A percentile compares a stretch with the other conserved stretches of the same genome.
phyloP scores from a whole-genome alignment of 257 asterid genomes.

The Solanum sejunctum region DNA sequence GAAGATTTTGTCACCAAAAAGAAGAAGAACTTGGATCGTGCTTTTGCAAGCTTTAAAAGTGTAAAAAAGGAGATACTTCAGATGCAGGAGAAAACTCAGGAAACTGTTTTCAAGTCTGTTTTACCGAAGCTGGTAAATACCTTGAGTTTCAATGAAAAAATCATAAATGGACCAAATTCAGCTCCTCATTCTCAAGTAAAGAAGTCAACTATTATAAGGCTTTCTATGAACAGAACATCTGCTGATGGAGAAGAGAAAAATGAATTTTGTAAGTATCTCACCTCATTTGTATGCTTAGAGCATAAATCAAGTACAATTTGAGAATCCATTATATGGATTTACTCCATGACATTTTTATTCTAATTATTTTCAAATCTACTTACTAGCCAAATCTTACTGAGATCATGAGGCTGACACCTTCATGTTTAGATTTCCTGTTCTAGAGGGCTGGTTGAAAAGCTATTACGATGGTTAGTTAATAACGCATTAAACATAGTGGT shows the following conservation, averaged over 20 bases:
- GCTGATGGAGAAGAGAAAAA: slow-evolving; percentile 49
- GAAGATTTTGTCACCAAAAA: slow-evolving; percentile 30
- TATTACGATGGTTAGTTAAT: background rate
- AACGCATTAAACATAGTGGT: background rate
- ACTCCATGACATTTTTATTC: background rate
- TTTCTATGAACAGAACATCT: slow-evolving; percentile 68
- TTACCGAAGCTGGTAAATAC: slow-evolving; percentile 62
- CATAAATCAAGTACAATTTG: background rate
- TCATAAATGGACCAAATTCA: slow-evolving; percentile 17
- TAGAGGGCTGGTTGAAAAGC: background rate
- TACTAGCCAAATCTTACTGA: background rate
- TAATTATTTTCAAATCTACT: background rate
- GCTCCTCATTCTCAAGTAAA: slow-evolving; percentile 42
- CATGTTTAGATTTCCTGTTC: background rate
- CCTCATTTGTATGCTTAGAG: background rate
- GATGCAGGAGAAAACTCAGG: slow-evolving; percentile 35
- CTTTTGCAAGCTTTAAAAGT: slow-evolving; percentile 41
- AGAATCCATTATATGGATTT: background rate
- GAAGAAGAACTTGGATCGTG: slow-evolving; percentile 41
- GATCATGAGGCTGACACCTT: background rate
- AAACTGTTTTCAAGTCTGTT: slow-evolving; percentile 47
- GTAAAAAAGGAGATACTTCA: slow-evolving; percentile 36
- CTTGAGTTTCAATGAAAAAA: slow-evolving; percentile 60
- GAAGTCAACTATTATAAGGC: slow-evolving; percentile 68
- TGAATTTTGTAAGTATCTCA: slow-evolving; percentile 38